Evolutionary conservation across 176 grass and related monocot species (phyloP), one percentile per base, ranked within the genome.

Genomic region (Bonia amplexicaulis): DNA sequence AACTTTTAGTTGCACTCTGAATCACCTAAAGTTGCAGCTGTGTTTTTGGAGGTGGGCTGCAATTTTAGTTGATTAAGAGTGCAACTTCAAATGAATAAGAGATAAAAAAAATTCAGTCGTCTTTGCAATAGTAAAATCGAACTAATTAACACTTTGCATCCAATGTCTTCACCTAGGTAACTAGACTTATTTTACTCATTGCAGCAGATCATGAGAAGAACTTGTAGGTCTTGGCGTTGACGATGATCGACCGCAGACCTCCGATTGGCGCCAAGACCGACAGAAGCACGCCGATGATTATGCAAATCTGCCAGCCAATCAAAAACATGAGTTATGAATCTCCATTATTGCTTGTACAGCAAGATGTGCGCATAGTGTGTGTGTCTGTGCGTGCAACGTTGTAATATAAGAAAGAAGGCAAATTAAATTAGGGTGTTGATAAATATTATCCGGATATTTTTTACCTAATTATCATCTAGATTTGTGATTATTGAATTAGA

Each of bases 211-310:
- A 87, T 1, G 88, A 90, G 72, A 90, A 90, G 25, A 90, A 87
- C 63, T 77, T 60, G 72, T 85, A 81, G 68, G 29, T 71, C 69
- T 76, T 84, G 51, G 86, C 60, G 46, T 82, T 84, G 10, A 85
- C 76, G 65, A 90, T 87, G 78, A 90, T 90, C 71, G 88, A 78
- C 41, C 54, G 74, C 22, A 91, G 82, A 12, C 74, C 90, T 48
- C 90, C 90, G 35, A 91, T 85, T 12, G 90, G 86, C 26, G 86
- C 82, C 53, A 83, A 12, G 31, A 85, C 33, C 25, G 87, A 77
- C 71, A 91, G 69, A 31, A 88, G 19, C 29, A 91, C 31, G 6
- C 90, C 90, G 33, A 88, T 2, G 44, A 88, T 77, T 53, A 91
- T 91, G 71, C 86, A 91, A 9, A 91, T 40, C 90, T 91, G 80